Conservation (phyloP, 139 green algal species). For the Coelastrella sp. region DNA sequence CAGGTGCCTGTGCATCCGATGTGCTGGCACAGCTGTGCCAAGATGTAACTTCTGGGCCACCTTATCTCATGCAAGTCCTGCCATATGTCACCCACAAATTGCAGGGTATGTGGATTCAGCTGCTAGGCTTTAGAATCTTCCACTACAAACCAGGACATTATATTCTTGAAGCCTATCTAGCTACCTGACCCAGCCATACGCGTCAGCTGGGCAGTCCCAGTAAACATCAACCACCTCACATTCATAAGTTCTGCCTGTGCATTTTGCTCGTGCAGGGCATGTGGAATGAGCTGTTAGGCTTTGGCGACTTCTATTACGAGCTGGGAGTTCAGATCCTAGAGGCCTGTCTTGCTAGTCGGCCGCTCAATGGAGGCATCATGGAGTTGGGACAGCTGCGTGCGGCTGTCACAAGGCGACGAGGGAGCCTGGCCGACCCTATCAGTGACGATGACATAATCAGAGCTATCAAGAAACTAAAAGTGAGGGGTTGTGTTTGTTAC, state of each 20-base stretch:
- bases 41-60: no score
- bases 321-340: constrained; percentile 93
- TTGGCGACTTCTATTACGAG: constrained; percentile 98
- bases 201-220: background rate
- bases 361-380: constrained; percentile 87
- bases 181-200: no score
- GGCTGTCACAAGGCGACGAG: constrained; percentile 64
- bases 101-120: no score
- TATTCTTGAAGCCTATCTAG: no score
- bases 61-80: no score
- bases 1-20: no score
- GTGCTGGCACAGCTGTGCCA: no score
- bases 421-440: constrained; percentile 66
- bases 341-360: constrained; percentile 79
- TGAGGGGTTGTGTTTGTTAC: background rate
- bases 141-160: no score
- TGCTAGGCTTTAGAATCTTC: no score
- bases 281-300: constrained; percentile 90
- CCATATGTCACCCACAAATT: no score
- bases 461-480: constrained; percentile 85
- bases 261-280: constrained; percentile 65
- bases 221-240: background rate
- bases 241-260: background rate
- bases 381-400: constrained; percentile 64
- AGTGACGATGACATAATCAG: constrained; percentile 82